A percentile compares a stretch with the other conserved stretches of the same genome.
Conservation (phyloP, 2,329 filamentous ascomycete genomes). For the Phoma herbarum region DNA sequence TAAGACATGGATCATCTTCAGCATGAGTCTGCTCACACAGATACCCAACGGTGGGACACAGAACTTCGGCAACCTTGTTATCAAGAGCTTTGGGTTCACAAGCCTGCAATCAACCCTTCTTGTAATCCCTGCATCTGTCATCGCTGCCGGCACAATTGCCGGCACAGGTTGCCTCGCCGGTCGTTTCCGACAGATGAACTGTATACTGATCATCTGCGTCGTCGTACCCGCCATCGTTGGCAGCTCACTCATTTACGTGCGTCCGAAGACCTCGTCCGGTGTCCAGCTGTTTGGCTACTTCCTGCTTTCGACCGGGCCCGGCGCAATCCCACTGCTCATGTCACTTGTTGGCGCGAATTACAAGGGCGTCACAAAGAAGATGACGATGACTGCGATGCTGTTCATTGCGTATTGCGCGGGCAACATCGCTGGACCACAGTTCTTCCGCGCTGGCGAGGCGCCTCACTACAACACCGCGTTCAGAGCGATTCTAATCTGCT, state of each 20-base stretch:
- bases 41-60: conserved; percentile 14
- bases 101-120: conserved; percentile 15
- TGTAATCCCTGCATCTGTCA: conserved; percentile 14
- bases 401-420: conserved; percentile 12
- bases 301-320: conserved; percentile 3
- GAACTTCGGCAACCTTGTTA: conserved; percentile 12
- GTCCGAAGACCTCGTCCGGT: conserved; percentile 6
- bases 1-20: conserved; percentile 18
- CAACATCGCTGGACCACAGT: conserved; percentile 14
- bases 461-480: conserved; percentile 15
- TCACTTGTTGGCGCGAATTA: conserved; percentile 15
- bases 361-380: conserved; percentile 15
- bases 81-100: conserved; percentile 18
- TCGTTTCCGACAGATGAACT: conserved; percentile 10
- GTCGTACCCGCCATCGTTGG: conserved; percentile 13
- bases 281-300: conserved; percentile 16
- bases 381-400: conserved; percentile 10
- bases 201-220: conserved; percentile 12
- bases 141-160: conserved; percentile 12
- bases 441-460: conserved; percentile 3
- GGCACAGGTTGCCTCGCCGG: conserved; percentile 10
- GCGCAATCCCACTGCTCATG: conserved; percentile 14
- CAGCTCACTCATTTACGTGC: conserved; percentile 9
- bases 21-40: conserved; percentile 7
- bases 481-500: conserved; percentile 25